A percentile compares a stretch with the other conserved stretches of the same genome.
phyloP scores from a whole-genome alignment of 352 stramenopile genomes.

The Phytophthora tubulina region DNA sequence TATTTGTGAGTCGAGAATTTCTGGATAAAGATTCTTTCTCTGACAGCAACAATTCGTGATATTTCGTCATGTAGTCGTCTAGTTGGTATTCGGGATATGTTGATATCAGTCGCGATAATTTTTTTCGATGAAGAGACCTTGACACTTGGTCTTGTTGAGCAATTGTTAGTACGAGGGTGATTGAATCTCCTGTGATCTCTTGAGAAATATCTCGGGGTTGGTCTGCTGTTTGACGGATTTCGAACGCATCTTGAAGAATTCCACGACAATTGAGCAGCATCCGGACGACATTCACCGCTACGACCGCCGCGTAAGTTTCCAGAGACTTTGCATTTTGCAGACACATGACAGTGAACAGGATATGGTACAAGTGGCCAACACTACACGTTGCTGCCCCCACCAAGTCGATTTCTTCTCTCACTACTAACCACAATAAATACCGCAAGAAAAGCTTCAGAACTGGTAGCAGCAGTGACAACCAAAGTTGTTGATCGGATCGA shows the following conservation, averaged over 20 bases:
- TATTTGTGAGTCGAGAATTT: too few relatives aligned
- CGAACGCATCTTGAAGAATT: constrained; percentile 17
- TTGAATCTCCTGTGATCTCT: neutral
- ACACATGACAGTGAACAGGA: constrained; percentile 49
- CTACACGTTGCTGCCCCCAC: constrained; percentile 27
- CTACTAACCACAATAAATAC: constrained; percentile 28
- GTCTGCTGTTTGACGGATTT: neutral
- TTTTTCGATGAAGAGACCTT: constrained; percentile 13
- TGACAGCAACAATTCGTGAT: neutral
- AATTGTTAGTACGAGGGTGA: constrained; percentile 3
- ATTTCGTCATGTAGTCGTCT: constrained; percentile 4
- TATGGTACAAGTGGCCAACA: constrained; percentile 48
- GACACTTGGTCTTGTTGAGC: constrained; percentile 18
- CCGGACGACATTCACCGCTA: constrained; percentile 33
- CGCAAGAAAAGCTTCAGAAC: constrained; percentile 42
- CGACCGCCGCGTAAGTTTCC: constrained; percentile 33
- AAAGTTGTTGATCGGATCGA: constrained; percentile 31
- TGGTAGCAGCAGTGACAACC: constrained; percentile 45
- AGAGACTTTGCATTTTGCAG: constrained; percentile 52
- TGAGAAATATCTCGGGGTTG: too few relatives aligned
- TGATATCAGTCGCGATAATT: constrained; percentile 23
- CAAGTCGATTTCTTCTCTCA: constrained; percentile 37
- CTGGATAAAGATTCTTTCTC: too few relatives aligned
- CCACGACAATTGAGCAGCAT: constrained; percentile 36
- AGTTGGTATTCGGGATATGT: constrained; percentile 27